Evolutionary conservation across 192 early-diverging fungal genomes (phyloP).

Genomic region (Linnemannia zychae): DNA sequence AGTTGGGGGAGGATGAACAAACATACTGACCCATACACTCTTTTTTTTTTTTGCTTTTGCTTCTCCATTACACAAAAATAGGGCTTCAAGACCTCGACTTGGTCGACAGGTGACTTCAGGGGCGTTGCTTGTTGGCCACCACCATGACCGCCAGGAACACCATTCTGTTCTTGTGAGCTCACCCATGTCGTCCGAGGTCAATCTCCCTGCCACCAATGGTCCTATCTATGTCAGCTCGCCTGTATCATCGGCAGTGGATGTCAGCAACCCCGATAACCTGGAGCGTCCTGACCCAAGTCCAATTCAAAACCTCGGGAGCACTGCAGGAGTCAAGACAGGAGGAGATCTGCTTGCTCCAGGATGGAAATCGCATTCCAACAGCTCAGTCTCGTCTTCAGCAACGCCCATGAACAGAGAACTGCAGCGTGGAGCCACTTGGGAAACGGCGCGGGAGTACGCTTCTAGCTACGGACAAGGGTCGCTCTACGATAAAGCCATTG

Average conservation of each 20-base stretch:
- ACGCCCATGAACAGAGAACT: constrained; percentile 21
- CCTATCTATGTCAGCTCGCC: constrained; percentile 38
- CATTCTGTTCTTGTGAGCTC: constrained; percentile 40
- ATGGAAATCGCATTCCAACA: constrained; percentile 21
- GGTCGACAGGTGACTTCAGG: constrained; percentile 42
- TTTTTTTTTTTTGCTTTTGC: background rate
- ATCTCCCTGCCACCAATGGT: constrained; percentile 23
- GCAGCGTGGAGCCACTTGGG: constrained; percentile 32
- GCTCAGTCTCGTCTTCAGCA: constrained; percentile 18
- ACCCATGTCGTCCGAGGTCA: constrained; percentile 43
- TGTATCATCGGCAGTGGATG: constrained; percentile 20
- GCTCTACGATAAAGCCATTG: constrained; percentile 10
- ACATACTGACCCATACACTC: background rate
- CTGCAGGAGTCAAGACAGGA: background rate
- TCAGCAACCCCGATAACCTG: background rate
- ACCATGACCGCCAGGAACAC: constrained; percentile 10
- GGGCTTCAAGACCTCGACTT: background rate
- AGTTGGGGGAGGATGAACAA: background rate
- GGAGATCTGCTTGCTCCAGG: constrained; percentile 23
- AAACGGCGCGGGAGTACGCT: constrained; percentile 31
- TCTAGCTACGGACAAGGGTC: constrained; percentile 26
- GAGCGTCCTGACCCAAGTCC: constrained; percentile 28
- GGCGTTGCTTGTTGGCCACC: constrained; percentile 13
- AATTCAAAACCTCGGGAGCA: constrained; percentile 18
- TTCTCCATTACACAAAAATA: background rate